These are phyloP conservation scores for Mycosphaerella sp. DNA, from an alignment of 2,329 filamentous ascomycete genomes.

Conservation along the genomic window DNA sequence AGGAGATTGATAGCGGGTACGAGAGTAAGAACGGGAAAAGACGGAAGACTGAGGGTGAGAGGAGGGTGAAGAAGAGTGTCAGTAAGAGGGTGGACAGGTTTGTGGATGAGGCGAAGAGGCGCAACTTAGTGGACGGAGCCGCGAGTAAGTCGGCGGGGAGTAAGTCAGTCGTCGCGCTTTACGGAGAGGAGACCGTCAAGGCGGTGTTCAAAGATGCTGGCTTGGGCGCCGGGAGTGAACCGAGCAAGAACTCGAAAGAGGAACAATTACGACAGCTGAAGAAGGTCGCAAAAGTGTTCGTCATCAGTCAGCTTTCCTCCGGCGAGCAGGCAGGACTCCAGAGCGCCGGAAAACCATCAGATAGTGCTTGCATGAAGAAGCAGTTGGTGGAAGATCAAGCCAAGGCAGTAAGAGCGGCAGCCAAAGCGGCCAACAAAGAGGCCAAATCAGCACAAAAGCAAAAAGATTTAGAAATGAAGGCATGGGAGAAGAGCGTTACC, in stretches of 20 bases:
- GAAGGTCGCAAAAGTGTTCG: constrained; percentile 15
- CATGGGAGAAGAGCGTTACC: constrained; percentile 35
- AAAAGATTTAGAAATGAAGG: constrained; percentile 18
- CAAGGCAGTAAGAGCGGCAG: constrained; percentile 6
- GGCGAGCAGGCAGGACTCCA: constrained; percentile 7
- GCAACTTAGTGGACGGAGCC: constrained; percentile 10
- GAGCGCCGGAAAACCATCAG: background rate
- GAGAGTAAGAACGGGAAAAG: constrained; percentile 19
- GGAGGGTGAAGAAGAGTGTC: constrained; percentile 6
- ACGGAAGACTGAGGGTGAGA: constrained; percentile 6
- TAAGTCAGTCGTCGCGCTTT: constrained; percentile 1
- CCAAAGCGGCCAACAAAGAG: constrained; percentile 17
- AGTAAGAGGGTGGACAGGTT: constrained; percentile 3
- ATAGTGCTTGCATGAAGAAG: constrained; percentile 5
- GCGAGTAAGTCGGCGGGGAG: constrained; percentile 12
- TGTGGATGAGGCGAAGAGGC: constrained; percentile 8
- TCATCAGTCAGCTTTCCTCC: constrained; percentile 12
- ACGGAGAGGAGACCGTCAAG: constrained; percentile 9
- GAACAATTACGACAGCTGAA: constrained; percentile 19
- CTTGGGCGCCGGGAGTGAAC: background rate
- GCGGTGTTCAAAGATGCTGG: constrained; percentile 11
- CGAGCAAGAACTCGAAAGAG: constrained; percentile 6
- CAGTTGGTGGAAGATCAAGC: constrained; percentile 5
- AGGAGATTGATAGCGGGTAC: constrained; percentile 4
- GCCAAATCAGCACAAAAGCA: constrained; percentile 17